phyloP scores from a whole-genome alignment of 2,329 filamentous ascomycete species.

The Trichoderma semiorbis region DNA sequence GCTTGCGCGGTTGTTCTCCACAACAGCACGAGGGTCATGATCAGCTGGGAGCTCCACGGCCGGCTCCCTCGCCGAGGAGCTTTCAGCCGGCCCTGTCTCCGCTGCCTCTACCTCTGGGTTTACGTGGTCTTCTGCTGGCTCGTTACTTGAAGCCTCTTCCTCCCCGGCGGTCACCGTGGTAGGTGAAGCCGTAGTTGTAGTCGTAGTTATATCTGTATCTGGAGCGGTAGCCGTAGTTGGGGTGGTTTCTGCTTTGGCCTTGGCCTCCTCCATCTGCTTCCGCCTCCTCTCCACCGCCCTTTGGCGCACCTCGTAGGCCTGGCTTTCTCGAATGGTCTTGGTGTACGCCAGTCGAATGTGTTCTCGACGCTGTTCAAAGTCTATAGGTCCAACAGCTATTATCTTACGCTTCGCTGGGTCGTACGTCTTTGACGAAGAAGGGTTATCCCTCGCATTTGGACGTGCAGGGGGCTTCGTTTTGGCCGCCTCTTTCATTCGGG shows the following conservation, averaged over 20 bases:
- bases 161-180: background rate
- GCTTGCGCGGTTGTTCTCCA: background rate
- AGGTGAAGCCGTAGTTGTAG: conserved; percentile 5
- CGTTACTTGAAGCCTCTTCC: background rate
- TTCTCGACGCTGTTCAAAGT: conserved; percentile 78
- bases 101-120: background rate
- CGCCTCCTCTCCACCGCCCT: conserved; percentile 47
- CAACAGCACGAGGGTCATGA: background rate
- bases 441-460: conserved; percentile 26
- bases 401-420: conserved; percentile 48
- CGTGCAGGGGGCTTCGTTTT: conserved; percentile 47
- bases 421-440: conserved; percentile 31
- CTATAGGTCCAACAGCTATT: conserved; percentile 67
- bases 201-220: background rate
- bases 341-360: conserved; percentile 83
- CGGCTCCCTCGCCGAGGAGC: background rate
- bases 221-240: background rate
- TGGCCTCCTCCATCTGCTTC: conserved; percentile 48
- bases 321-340: conserved; percentile 73
- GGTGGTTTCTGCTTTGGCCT: conserved; percentile 36
- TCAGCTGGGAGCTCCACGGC: conserved; percentile 3
- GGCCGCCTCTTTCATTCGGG: conserved; percentile 62
- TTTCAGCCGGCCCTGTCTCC: background rate
- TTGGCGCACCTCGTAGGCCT: conserved; percentile 55
- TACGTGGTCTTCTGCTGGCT: background rate